Conservation (phyloP, 768 basidiomycete species). For the Pleurotus giganteus region DNA sequence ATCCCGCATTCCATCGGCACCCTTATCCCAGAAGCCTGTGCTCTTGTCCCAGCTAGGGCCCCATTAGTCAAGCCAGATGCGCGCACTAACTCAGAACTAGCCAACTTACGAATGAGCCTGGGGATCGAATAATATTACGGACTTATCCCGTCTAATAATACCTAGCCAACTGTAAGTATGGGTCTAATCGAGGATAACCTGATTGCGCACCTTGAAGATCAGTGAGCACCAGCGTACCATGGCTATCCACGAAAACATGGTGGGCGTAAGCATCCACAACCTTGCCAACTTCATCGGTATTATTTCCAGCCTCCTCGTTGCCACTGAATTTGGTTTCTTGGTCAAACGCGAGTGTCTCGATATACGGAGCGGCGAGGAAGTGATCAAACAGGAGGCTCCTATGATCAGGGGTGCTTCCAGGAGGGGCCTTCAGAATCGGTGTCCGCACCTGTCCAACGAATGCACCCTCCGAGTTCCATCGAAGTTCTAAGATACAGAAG, state of each 20-base stretch:
- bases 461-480: background rate
- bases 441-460: background rate
- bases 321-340: conserved; percentile 17
- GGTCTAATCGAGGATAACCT: no score
- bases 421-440: background rate
- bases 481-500: background rate
- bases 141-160: background rate
- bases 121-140: conserved; percentile 13
- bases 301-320: conserved; percentile 12
- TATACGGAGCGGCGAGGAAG: conserved; percentile 3
- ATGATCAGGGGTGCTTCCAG: background rate
- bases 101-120: conserved; percentile 12
- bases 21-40: conserved; percentile 2
- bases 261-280: conserved; percentile 22
- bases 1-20: background rate
- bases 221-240: conserved; percentile 10
- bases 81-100: background rate
- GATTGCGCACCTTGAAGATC: conserved; percentile 19
- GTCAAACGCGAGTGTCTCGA: background rate
- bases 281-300: conserved; percentile 14
- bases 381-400: background rate
- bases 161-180: no score
- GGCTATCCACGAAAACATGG: conserved; percentile 17
- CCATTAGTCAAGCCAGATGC: background rate
- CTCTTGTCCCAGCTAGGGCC: background rate